Evolutionary conservation across 345 rosid genomes (phyloP).

Genomic region (Anacardium occidentale): DNA sequence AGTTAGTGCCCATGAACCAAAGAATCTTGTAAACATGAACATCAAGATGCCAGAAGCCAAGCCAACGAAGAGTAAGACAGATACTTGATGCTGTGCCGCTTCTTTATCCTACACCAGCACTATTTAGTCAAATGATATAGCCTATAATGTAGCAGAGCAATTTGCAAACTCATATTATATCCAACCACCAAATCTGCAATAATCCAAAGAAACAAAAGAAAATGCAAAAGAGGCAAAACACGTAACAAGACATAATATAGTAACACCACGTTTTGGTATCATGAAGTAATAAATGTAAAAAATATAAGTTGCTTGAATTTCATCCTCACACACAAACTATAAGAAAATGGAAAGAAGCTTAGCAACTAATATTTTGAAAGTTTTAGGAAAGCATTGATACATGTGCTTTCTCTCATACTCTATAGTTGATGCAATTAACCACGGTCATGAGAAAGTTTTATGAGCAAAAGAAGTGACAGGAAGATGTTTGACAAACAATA

Average conservation of each 20-base stretch:
- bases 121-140: conserved; percentile 7
- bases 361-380: background rate
- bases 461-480: background rate
- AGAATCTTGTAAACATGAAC: conserved; percentile 71
- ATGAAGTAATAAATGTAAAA: background rate
- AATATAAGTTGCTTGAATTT: background rate
- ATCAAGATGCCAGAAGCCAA: conserved; percentile 71
- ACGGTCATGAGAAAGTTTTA: background rate
- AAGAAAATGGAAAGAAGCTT: background rate
- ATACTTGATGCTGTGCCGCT: conserved; percentile 81
- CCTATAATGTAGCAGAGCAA: conserved; percentile 8
- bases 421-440: background rate
- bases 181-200: background rate
- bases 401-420: background rate
- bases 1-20: conserved; percentile 68
- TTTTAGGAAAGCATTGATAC: background rate
- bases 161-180: background rate
- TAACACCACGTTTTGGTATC: background rate
- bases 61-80: conserved; percentile 68
- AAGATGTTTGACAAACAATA: background rate
- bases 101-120: conserved; percentile 54
- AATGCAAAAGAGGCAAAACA: background rate
- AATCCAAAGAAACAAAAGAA: background rate
- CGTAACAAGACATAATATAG: background rate
- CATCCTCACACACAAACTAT: background rate